Percentiles rank a stretch among this genome's conserved stretches.
phyloP scores from a whole-genome alignment of 192 early-diverging fungal species.

The Chytriomyces confervae region DNA sequence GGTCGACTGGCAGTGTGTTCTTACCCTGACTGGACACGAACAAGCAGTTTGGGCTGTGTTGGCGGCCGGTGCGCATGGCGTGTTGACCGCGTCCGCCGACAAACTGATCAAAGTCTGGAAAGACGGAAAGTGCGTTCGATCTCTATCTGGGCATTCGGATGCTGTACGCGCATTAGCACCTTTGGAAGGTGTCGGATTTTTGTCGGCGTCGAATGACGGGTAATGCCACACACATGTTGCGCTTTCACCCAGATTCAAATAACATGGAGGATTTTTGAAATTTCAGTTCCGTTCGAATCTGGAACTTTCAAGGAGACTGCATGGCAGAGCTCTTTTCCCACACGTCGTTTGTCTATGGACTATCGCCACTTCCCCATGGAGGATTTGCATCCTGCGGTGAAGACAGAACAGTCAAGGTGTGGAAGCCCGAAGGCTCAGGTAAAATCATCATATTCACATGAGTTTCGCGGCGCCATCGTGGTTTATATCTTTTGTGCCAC shows the following conservation, averaged over 20 bases:
- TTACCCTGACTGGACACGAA: constrained; percentile 77
- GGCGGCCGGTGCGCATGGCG: constrained; percentile 66
- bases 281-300: constrained; percentile 77
- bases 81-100: constrained; percentile 92
- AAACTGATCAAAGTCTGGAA: constrained; percentile 75
- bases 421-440: constrained; percentile 65
- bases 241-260: background rate
- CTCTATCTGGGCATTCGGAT: constrained; percentile 85
- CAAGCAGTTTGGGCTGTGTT: constrained; percentile 93
- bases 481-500: background rate
- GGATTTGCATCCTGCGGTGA: constrained; percentile 91
- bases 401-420: constrained; percentile 86
- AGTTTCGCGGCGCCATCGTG: too few relatives aligned
- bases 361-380: constrained; percentile 67
- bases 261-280: background rate
- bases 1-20: constrained; percentile 74
- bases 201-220: constrained; percentile 89
- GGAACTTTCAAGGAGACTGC: constrained; percentile 75
- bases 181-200: constrained; percentile 71
- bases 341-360: constrained; percentile 90
- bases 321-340: constrained; percentile 82
- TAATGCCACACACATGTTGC: constrained; percentile 36
- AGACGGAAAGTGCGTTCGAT: constrained; percentile 65
- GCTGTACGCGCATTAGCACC: constrained; percentile 81
- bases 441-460: background rate